phyloP scores from a whole-genome alignment of 495 filamentous ascomycete species.

The Talaromyces ruber region DNA sequence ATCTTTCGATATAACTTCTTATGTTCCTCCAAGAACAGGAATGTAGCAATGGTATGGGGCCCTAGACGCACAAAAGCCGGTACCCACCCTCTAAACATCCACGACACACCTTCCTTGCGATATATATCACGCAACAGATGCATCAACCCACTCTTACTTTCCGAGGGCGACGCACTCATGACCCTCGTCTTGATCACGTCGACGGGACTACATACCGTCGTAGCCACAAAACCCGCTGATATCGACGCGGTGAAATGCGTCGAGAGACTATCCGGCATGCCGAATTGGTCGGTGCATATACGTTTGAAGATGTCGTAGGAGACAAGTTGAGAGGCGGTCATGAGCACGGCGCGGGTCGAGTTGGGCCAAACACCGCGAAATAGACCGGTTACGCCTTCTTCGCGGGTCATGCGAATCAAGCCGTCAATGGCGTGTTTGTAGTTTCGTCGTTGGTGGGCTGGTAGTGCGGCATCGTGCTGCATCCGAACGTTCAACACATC shows the following conservation, averaged over 20 bases:
- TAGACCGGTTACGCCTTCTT: conserved; percentile 63
- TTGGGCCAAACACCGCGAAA: conserved; percentile 93
- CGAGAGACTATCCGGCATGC: conserved; percentile 64
- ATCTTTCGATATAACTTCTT: conserved; percentile 44
- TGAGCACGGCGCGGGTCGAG: conserved; percentile 77
- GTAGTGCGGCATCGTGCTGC: conserved; percentile 88
- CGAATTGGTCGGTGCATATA: conserved; percentile 54
- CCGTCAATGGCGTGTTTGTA: conserved; percentile 88
- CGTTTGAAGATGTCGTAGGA: conserved; percentile 89
- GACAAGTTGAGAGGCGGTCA: conserved; percentile 87
- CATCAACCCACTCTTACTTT: conserved; percentile 45
- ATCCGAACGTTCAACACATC: conserved; percentile 97
- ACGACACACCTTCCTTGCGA: conserved; percentile 67
- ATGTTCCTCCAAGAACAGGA: conserved; percentile 84
- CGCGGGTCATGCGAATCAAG: conserved; percentile 68
- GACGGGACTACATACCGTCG: conserved; percentile 88
- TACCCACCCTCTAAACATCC: conserved; percentile 98
- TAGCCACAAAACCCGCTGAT: conserved; percentile 85
- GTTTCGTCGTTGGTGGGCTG: conserved; percentile 63
- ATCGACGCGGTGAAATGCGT: conserved; percentile 87
- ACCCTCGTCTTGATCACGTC: conserved; percentile 97
- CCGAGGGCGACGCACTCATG: conserved; percentile 61
- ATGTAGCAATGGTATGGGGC: conserved; percentile 90
- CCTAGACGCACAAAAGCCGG: conserved; percentile 91
- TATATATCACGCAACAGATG: conserved; percentile 59